Base-by-base conservation (phyloP, 805 yeast genomes). In the Saccharomycopsis oosterbeekiorum region DNA sequence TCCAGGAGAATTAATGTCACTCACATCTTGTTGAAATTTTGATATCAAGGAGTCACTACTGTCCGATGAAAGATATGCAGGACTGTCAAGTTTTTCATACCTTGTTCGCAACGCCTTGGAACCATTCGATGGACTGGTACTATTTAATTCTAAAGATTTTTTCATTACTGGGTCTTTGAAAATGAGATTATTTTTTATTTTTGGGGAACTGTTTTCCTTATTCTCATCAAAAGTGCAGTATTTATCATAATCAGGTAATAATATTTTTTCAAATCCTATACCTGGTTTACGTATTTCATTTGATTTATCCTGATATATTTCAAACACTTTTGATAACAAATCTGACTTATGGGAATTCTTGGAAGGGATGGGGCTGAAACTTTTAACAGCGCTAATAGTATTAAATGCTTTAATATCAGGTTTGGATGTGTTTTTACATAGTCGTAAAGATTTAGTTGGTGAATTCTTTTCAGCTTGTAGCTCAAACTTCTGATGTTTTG, bases 161-260 rank as follows among this genome's bases (percentile, higher is more conserved):
- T 57, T 60, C n/a, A 58, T 19, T 12, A 57, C 34, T 3, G 63
- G 63, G 12, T 37, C 47, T 5, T 47, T 15, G 34, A 58, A 55
- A 14, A 10, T 19, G 12, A 47, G 34, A 12, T 50, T 39, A 10
- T 21, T 42, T 40, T 58, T 58, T 29, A 53, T 51, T 51, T 4
- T 17, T 17, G 63, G 63, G 19, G 40, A 41, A 9, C 26, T 9
- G 54, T 61, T 61, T 34, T 61, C 63, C 42, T 61, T 61, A 56
- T 61, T 40, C 17, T 43, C 63, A 47, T 61, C 63, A 21, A 29
- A 17, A 17, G 59, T 55, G 9, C 14, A 54, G 34, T 37, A 54
- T 11, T 15, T 37, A 36, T 59, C 60, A 10, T 47, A 26, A 24
- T 34, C 37, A 47, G 34, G 21, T 47, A 47, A 5, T 34, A 53